Percentiles rank a stretch among this genome's conserved stretches.
Conservation (phyloP, 2,329 filamentous ascomycete genomes). For the Fusarium nelsonii region DNA sequence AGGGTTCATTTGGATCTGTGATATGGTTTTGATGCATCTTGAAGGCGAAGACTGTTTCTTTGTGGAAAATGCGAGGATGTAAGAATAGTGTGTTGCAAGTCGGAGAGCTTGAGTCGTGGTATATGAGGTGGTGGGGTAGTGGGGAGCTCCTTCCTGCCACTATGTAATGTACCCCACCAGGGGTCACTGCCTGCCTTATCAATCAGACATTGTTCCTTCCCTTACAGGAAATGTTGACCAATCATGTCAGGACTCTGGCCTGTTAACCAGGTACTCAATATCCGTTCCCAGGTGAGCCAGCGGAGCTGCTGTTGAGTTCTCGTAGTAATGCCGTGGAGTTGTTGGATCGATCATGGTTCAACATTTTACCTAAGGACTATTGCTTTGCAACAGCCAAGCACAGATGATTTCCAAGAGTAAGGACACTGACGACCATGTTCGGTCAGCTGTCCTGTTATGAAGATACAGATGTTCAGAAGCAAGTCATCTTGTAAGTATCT, state of each 20-base stretch:
- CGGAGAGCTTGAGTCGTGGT: slow-evolving; percentile 14
- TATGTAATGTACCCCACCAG: not conserved
- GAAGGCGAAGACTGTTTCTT: not conserved
- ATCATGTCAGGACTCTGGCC: not conserved
- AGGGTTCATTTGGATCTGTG: slow-evolving; percentile 63
- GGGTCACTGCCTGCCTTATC: not conserved
- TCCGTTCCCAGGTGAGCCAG: not conserved
- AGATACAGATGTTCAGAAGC: too few relatives aligned
- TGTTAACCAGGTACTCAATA: not conserved
- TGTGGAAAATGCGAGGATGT: not conserved
- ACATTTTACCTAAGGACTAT: too few relatives aligned
- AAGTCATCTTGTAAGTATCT: not conserved
- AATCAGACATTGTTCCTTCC: not conserved
- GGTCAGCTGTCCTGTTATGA: too few relatives aligned
- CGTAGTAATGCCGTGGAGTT: too few relatives aligned
- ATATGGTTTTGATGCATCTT: slow-evolving; percentile 55
- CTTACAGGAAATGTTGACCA: not conserved
- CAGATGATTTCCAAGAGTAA: not conserved
- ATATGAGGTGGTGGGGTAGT: slow-evolving; percentile 13
- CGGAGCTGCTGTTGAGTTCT: too few relatives aligned
- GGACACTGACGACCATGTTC: too few relatives aligned
- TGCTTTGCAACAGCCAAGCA: not conserved
- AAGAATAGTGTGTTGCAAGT: not conserved
- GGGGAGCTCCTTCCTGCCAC: slow-evolving; percentile 11
- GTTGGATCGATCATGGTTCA: too few relatives aligned